Base-by-base conservation (phyloP, 2,329 filamentous ascomycete species). In the Claviceps arundinis region DNA sequence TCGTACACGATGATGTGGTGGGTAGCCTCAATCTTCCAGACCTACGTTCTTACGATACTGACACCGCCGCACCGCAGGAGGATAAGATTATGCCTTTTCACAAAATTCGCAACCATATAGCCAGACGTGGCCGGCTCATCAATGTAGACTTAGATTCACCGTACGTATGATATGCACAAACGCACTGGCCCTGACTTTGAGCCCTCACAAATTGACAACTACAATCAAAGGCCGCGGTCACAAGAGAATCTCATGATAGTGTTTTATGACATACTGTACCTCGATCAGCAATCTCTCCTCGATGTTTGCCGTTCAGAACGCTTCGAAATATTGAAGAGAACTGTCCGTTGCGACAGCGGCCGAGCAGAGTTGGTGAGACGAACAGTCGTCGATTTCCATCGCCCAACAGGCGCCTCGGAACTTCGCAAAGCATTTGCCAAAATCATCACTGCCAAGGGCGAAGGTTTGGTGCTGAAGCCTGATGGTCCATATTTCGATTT, bases 401-500 rank as follows among this genome's bases (percentile, higher is more conserved):
- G 69, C 5, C 61, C 61, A 2, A 65, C 72, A 11, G 81, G 78
- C 1, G 72, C 73, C 11, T 72, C 73, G 0, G 69, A 71, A 48
- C 69, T 94, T 5, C 74, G 80, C 37, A 70, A 77, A 4, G 74
- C 76, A 1, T 91, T 95, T 63, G 81, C 84, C 1, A 73, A 73
- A 47, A 81, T 79, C 30, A 85, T 93, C 52, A 69, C 76, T 14
- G 68, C 76, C 37, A 74, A 80, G 34, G 82, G 81, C 62, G 90
- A 96, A 69, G 90, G 90, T 0, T 73, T 93, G 16, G 82, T 95
- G 0, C 65, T 95, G 48, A 95, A 95, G 65, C 81, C 85, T 0
- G 82, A 89, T 54, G 80, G 85, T 24, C 81, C 89, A 0, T 95
- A 95, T 62, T 87, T 95, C 56, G 71, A 79, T 52, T 78, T 75